Evolutionary conservation across 2,329 filamentous ascomycete species (phyloP), one percentile per base, ranked within the genome.

Genomic region (Epichloe scottii): DNA sequence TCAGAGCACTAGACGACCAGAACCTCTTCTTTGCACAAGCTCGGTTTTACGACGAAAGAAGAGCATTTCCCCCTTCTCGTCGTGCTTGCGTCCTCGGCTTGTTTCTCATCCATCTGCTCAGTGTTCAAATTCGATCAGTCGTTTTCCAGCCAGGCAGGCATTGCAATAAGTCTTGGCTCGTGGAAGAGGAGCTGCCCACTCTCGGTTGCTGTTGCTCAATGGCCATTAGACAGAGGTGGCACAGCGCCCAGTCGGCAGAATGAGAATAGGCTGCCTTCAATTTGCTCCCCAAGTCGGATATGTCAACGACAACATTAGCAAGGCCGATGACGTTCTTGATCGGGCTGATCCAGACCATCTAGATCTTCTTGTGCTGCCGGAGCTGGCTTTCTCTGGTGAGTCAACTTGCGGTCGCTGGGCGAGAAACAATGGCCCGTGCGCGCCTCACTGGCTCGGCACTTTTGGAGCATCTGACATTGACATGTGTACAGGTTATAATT

Each of bases 311-410:
- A 91, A 91, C 57, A 71, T 90, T 44, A 77, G 76, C 55, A 76
- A 76, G 17, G 86, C 86, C 54, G 81, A 89, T 56, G 66, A 73
- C 0, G 72, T 90, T 4, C 68, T 91, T 11, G 72, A 67, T 17
- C 70, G 62, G 26, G 75, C 77, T 0, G 67, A 73, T 5, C 67
- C 73, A 0, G 66, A 75, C 1, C 68, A 75, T n/a, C 45, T 90
- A 1, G 84, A 89, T 60, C 72, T 90, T 33, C 71, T 93, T 0
- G 79, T 91, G 0, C 68, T 91, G 0, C 86, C 87, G 0, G 87
- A 91, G 62, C 69, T 91, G 63, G 84, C 87, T 1, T 89, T 91
- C 61, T 76, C 80, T 52, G 84, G 84, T 86, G 66, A 57, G 69
- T 60, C 30, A 26, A 12, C 2, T 7, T 34, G 23, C 23, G 23